These are phyloP conservation scores for Sordariomycetes sp. DNA, from an alignment of 2,329 filamentous ascomycete genomes.

Conservation along the genomic window DNA sequence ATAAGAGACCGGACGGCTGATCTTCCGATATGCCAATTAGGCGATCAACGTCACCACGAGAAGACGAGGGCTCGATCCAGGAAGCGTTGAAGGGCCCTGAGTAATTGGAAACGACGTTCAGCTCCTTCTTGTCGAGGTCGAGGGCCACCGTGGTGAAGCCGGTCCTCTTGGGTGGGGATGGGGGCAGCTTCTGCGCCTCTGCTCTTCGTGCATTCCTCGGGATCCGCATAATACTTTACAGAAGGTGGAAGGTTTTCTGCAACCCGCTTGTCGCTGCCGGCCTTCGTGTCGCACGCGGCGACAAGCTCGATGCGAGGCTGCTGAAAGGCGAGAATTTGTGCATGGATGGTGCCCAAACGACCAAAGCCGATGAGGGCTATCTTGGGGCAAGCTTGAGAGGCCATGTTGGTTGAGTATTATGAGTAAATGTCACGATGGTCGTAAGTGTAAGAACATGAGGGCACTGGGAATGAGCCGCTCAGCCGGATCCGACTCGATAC, in stretches of 20 bases:
- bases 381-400: slow-evolving; percentile 9
- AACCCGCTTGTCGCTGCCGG: slow-evolving; percentile 18
- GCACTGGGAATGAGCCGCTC: neutral
- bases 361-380: slow-evolving; percentile 16
- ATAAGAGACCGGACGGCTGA: neutral
- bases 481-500: neutral
- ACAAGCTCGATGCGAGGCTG: slow-evolving; percentile 23
- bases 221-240: slow-evolving; percentile 13
- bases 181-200: slow-evolving; percentile 16
- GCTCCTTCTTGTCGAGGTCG: neutral
- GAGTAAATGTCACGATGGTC: neutral
- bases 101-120: neutral
- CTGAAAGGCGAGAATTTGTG: slow-evolving; percentile 19
- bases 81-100: neutral
- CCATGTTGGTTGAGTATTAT: slow-evolving; percentile 5
- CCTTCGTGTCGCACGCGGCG: slow-evolving; percentile 20
- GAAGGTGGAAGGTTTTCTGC: slow-evolving; percentile 16
- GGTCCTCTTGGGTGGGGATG: slow-evolving; percentile 12
- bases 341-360: slow-evolving; percentile 17
- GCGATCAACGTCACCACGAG: neutral
- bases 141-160: neutral
- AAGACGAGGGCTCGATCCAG: neutral
- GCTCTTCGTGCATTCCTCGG: slow-evolving; percentile 16
- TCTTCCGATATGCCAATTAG: neutral
- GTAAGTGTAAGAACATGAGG: neutral